Evolutionary conservation across 352 stramenopile species (phyloP).

Genomic region (Phytophthora tubulina): DNA sequence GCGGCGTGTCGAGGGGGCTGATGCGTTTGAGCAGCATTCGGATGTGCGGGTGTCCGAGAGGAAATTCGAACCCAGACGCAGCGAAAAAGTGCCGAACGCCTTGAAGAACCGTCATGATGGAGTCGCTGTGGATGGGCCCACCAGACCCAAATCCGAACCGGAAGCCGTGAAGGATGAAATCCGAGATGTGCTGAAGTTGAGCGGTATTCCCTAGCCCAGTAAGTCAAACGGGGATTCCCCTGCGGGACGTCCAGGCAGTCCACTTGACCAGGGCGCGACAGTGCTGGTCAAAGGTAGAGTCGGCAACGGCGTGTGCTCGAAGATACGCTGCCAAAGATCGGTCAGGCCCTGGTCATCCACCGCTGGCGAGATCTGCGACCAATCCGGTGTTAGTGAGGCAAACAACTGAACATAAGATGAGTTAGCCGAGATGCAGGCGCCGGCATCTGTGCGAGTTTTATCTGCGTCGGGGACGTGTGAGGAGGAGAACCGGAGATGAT

Average conservation of each 20-base stretch:
- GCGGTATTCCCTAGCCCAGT: neutral
- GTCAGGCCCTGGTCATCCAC: too few species aligned
- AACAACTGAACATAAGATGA: too few species aligned
- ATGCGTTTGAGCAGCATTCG: conserved; percentile 14
- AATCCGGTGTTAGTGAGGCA: too few species aligned
- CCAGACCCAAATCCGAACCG: conserved; percentile 10
- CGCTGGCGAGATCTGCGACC: too few species aligned
- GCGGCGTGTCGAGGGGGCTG: conserved; percentile 4
- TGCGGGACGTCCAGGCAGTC: neutral
- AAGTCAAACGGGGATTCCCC: neutral
- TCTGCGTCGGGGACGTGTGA: neutral
- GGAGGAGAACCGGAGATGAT: neutral
- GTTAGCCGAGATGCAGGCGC: too few species aligned
- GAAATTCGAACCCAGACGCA: neutral
- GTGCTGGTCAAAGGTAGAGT: neutral
- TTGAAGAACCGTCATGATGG: conserved; percentile 14
- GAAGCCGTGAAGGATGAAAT: conserved; percentile 26
- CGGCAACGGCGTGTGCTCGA: too few species aligned
- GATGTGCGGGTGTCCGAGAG: conserved; percentile 16
- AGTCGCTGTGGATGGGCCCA: neutral
- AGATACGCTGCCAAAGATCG: too few species aligned
- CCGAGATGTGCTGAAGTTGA: conserved; percentile 18
- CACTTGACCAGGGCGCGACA: neutral
- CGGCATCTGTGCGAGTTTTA: too few species aligned
- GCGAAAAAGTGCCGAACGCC: conserved; percentile 19